phyloP scores from a whole-genome alignment of 495 filamentous ascomycete species.

The Neurospora cerealis region DNA sequence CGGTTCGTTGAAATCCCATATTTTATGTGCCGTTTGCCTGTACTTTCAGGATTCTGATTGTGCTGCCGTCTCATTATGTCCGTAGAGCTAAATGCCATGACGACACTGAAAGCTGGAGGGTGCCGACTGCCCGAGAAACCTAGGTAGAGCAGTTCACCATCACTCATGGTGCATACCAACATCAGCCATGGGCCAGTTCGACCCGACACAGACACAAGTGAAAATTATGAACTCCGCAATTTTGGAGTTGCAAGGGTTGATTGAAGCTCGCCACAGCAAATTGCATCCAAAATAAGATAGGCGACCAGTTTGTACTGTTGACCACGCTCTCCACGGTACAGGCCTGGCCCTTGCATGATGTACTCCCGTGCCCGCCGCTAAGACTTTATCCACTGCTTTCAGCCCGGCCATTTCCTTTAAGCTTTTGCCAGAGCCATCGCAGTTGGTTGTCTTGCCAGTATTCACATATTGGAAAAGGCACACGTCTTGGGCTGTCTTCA shows the following conservation, averaged over 20 bases:
- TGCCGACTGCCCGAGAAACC: neutral
- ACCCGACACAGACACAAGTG: neutral
- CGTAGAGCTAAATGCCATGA: neutral
- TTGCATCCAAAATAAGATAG: neutral
- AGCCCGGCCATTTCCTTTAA: neutral
- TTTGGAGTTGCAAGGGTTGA: neutral
- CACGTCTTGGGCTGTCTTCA: slow-evolving; percentile 3
- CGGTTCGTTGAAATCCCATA: neutral
- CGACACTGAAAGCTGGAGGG: neutral
- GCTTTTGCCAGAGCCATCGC: neutral
- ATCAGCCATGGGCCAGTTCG: neutral
- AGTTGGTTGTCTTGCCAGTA: neutral
- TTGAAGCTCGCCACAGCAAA: neutral
- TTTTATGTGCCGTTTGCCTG: neutral
- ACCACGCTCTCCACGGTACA: neutral
- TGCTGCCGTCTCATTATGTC: neutral
- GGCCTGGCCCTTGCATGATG: neutral
- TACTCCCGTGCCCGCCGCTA: neutral
- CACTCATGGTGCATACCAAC: neutral
- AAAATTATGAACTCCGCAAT: neutral
- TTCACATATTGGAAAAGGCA: neutral
- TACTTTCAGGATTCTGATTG: neutral
- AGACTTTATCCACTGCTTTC: neutral
- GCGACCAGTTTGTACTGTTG: neutral
- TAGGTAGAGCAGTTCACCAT: neutral